These are phyloP conservation scores for Solanum clarkiae DNA, from an alignment of 257 asterid genomes.

Conservation along the genomic window DNA sequence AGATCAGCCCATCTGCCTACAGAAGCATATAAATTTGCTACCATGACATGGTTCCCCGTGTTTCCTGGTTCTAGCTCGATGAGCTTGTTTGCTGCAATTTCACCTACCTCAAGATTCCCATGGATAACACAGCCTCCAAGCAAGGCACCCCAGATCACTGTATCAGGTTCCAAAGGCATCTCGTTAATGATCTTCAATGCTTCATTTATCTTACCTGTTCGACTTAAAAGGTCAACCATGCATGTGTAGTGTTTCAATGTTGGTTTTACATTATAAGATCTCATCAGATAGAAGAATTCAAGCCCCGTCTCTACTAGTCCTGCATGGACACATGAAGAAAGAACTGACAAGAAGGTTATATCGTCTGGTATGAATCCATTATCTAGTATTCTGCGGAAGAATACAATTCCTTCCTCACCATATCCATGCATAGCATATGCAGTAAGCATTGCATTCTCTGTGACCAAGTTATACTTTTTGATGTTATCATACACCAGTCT, in stretches of 20 bases:
- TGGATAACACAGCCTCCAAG: slow-evolving; percentile 69
- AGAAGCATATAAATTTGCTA: slow-evolving; percentile 72
- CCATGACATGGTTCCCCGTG: slow-evolving; percentile 49
- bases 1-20: slow-evolving; percentile 59
- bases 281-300: slow-evolving; percentile 52
- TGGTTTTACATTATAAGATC: slow-evolving; percentile 28
- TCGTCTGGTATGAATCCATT: slow-evolving; percentile 46
- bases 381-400: slow-evolving; percentile 37
- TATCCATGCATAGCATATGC: slow-evolving; percentile 72
- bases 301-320: slow-evolving; percentile 48
- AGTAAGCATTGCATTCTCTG: slow-evolving; percentile 64
- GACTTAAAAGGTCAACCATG: slow-evolving; percentile 68
- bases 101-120: slow-evolving; percentile 48
- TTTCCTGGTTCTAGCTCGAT: slow-evolving; percentile 44
- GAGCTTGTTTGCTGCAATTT: slow-evolving; percentile 52
- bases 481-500: slow-evolving; percentile 21
- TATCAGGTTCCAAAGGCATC: slow-evolving; percentile 44
- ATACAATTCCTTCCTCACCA: slow-evolving; percentile 52
- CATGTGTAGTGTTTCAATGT: slow-evolving; percentile 68
- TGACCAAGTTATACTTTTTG: slow-evolving; percentile 31
- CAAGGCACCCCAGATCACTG: slow-evolving; percentile 72
- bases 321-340: slow-evolving; percentile 67
- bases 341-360: slow-evolving; percentile 60
- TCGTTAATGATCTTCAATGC: slow-evolving; percentile 31
- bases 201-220: slow-evolving; percentile 45